These are phyloP conservation scores for Aspergillus olivimuriae DNA, from an alignment of 495 filamentous ascomycete species.

Conservation along the genomic window DNA sequence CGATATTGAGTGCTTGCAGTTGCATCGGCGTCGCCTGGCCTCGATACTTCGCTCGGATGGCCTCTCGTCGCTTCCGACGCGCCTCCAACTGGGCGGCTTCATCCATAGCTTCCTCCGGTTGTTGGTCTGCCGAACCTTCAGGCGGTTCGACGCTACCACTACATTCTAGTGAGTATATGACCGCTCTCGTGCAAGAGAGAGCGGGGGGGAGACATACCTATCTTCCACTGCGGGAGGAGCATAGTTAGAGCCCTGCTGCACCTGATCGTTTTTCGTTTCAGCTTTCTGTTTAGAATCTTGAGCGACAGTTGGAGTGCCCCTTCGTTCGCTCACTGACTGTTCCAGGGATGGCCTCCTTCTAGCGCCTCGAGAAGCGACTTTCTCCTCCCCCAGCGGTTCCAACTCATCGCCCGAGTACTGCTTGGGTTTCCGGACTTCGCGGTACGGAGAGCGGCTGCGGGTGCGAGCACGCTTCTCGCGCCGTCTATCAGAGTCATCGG, in stretches of 20 bases:
- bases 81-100: conserved; percentile 79
- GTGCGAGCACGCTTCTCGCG: conserved; percentile 58
- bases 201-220: conserved; percentile 33
- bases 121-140: conserved; percentile 20
- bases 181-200: neutral
- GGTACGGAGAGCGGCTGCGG: conserved; percentile 54
- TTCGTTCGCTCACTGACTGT: conserved; percentile 65
- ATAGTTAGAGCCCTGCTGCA: conserved; percentile 39
- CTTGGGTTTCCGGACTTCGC: conserved; percentile 36
- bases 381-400: conserved; percentile 17
- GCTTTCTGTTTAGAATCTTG: conserved; percentile 52
- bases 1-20: conserved; percentile 68
- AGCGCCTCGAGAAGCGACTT: conserved; percentile 14
- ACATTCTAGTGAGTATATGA: too few relatives aligned
- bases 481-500: conserved; percentile 53
- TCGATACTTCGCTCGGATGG: conserved; percentile 77
- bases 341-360: conserved; percentile 40
- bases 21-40: conserved; percentile 65
- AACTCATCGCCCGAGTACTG: conserved; percentile 35
- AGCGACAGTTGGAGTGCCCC: conserved; percentile 48
- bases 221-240: conserved; percentile 20
- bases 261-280: conserved; percentile 61
- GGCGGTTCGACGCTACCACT: too few relatives aligned
- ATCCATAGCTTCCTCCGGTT: conserved; percentile 51
- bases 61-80: conserved; percentile 79